These are phyloP conservation scores for Fonsecaea nubica DNA, from an alignment of 2,329 filamentous ascomycete species.

Conservation along the genomic window DNA sequence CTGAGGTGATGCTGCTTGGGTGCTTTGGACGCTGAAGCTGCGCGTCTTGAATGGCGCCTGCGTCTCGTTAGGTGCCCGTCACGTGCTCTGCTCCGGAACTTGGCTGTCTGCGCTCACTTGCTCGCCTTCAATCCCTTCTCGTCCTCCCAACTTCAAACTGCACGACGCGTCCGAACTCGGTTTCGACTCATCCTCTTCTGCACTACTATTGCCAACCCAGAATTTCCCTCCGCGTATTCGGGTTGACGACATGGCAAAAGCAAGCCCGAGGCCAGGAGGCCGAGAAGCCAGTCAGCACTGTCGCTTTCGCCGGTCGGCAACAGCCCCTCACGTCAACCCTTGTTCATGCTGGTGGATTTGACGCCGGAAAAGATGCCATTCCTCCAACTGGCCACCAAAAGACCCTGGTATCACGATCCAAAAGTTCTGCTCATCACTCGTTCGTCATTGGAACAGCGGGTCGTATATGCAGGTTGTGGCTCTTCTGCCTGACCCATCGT, in stretches of 20 bases:
- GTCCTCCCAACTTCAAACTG: background rate
- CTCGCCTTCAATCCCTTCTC: background rate
- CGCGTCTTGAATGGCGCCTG: constrained; percentile 21
- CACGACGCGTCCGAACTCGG: background rate
- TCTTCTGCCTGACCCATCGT: constrained; percentile 1
- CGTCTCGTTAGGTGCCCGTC: background rate
- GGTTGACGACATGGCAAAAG: background rate
- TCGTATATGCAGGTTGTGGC: background rate
- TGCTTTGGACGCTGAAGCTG: constrained; percentile 8
- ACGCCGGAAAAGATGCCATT: background rate
- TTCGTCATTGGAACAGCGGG: background rate
- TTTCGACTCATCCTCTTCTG: background rate
- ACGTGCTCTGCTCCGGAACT: background rate
- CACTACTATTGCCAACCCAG: background rate
- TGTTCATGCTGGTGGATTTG: background rate
- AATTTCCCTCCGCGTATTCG: background rate
- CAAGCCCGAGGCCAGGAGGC: background rate
- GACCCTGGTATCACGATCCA: background rate
- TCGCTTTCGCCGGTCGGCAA: background rate
- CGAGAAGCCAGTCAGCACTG: background rate
- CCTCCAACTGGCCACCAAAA: constrained; percentile 10
- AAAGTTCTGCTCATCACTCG: constrained; percentile 10
- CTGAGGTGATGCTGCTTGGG: constrained; percentile 5
- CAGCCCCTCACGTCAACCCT: background rate
- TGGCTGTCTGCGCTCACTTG: background rate